Conservation (phyloP, 495 filamentous ascomycete species). For the Penicillium odoratum region DNA sequence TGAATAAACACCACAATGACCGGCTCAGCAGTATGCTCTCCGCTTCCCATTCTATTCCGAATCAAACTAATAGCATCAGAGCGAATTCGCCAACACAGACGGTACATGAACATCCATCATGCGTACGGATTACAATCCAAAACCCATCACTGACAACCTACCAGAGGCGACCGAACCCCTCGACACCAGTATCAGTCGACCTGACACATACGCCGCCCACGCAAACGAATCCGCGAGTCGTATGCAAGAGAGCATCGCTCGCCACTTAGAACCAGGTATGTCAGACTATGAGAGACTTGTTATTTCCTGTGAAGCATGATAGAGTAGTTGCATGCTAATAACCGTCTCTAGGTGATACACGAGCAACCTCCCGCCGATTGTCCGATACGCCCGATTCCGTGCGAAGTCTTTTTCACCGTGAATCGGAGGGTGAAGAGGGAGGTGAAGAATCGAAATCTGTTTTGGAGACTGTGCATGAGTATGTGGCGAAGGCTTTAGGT, state of each 20-base stretch:
- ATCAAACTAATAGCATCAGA: conserved; percentile 1
- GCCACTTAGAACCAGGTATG: conserved; percentile 30
- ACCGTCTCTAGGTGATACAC: conserved; percentile 24
- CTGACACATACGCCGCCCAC: conserved; percentile 13
- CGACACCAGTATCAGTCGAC: conserved; percentile 11
- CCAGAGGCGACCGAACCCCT: conserved; percentile 20
- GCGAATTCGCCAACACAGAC: conserved; percentile 13
- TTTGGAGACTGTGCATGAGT: conserved; percentile 25
- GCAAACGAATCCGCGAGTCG: conserved; percentile 23
- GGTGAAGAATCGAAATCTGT: conserved; percentile 10
- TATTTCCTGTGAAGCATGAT: too few species aligned
- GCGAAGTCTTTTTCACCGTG: conserved; percentile 4
- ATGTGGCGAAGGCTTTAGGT: conserved; percentile 30
- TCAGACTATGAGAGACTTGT: not conserved
- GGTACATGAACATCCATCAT: not conserved
- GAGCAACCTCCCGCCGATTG: conserved; percentile 27
- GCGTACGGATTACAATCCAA: not conserved
- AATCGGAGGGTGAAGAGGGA: conserved; percentile 2
- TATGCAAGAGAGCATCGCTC: conserved; percentile 23
- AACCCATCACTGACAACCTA: not conserved
- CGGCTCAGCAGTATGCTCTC: not conserved
- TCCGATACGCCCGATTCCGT: conserved; percentile 25
- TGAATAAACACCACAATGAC: not conserved
- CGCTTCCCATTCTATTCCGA: not conserved
- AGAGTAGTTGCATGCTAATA: not conserved